Percentiles rank a stretch among this genome's conserved stretches.
phyloP scores from a whole-genome alignment of 148 eudicot species.

The Silene conica region DNA sequence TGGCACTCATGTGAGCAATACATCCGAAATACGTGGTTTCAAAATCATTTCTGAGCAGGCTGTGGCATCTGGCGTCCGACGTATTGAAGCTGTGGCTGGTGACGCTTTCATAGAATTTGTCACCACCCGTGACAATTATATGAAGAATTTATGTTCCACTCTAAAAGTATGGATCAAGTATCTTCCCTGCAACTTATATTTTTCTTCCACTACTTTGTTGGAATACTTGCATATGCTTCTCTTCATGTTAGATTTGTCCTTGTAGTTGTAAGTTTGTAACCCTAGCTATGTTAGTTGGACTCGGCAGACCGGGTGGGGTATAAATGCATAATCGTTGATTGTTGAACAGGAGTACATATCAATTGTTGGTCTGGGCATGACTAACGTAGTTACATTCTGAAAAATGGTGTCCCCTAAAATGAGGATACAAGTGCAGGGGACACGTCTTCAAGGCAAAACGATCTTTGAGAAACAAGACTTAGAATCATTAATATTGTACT shows the following conservation, averaged over 20 bases:
- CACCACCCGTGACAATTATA: conserved; percentile 63
- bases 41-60: conserved; percentile 93
- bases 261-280: not conserved
- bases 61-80: conserved; percentile 87
- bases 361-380: not conserved
- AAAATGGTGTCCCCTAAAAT: no score
- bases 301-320: not conserved
- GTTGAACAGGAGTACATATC: not conserved
- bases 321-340: not conserved
- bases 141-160: conserved; percentile 88
- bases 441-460: no score
- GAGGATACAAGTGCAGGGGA: no score
- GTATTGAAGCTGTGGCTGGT: conserved; percentile 99
- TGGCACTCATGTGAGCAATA: conserved; percentile 89
- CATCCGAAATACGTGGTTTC: conserved; percentile 95
- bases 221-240: not conserved
- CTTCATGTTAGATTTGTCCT: not conserved
- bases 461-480: no score
- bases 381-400: no score
- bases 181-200: not conserved
- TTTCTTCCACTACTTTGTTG: not conserved
- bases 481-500: not conserved
- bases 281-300: not conserved
- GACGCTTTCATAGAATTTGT: conserved; percentile 90
- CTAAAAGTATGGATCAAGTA: conserved; percentile 59